A percentile compares a stretch with the other conserved stretches of the same genome.
phyloP scores from a whole-genome alignment of 1,284 basidiomycete genomes.

The Tilletia indica region DNA sequence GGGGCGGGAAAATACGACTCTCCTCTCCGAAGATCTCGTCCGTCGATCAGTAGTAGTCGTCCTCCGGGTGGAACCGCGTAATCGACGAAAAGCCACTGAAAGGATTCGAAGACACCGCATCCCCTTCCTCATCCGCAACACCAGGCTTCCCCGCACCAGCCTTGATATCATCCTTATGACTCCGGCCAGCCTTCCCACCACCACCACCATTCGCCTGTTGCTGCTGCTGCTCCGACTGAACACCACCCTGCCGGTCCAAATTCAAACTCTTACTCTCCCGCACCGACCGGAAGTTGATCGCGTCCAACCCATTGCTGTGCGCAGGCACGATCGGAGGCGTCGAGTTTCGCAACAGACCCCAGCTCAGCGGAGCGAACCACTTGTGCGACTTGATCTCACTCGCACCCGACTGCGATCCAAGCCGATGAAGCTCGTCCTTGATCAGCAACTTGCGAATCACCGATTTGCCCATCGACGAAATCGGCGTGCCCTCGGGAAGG shows the following conservation, averaged over 20 bases:
- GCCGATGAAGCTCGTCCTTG: constrained; percentile 84
- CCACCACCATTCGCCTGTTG: neutral
- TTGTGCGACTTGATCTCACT: constrained; percentile 98
- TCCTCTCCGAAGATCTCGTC: too few species aligned
- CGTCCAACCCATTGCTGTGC: constrained; percentile 74
- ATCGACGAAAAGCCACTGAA: constrained; percentile 48
- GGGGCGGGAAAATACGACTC: too few species aligned
- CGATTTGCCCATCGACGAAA: constrained; percentile 77
- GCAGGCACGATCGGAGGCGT: constrained; percentile 89
- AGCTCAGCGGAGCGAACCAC: constrained; percentile 94
- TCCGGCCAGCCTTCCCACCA: constrained; percentile 16
- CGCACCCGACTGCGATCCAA: constrained; percentile 89
- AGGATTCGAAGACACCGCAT: constrained; percentile 49
- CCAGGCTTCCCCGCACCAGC: constrained; percentile 46
- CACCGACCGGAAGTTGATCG: constrained; percentile 84
- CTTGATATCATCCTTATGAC: constrained; percentile 58
- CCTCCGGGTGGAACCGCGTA: constrained; percentile 44
- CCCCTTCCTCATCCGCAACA: constrained; percentile 48
- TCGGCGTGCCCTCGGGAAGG: constrained; percentile 83
- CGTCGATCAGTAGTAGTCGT: constrained; percentile 22
- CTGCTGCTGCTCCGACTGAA: constrained; percentile 49
- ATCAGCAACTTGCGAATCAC: constrained; percentile 82
- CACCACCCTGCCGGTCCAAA: constrained; percentile 66
- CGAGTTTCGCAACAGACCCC: constrained; percentile 89
- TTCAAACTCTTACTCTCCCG: constrained; percentile 87